Evolutionary conservation across 2,329 filamentous ascomycete genomes (phyloP), one percentile per base, ranked within the genome.

Genomic region (Eutypa lata): DNA sequence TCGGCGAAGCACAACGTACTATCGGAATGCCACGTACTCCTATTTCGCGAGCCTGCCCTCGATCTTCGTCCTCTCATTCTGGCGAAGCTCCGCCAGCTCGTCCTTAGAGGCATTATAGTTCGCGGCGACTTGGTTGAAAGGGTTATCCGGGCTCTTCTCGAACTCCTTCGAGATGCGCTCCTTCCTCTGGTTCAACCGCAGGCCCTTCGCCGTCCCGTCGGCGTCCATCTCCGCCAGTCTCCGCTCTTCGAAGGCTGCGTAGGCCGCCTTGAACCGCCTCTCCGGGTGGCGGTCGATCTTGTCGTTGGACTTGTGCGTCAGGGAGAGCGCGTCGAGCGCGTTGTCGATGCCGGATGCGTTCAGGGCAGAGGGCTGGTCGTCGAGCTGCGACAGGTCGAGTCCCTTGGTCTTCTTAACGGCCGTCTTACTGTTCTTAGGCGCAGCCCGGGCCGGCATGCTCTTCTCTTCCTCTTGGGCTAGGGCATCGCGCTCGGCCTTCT

Each of bases 331-430:
- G 64, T 97, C 92, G 48, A 97, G 83, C 0, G 91, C 91, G 65
- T 97, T 93, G 70, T 97, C 92, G 71, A 99, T 96, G 65, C 91
- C 91, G 0, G 88, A 81, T 3, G 91, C 92, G 69, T 88, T 92
- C 64, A 97, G 80, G 0, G 89, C 73, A 0, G 78, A 62, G 10
- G 84, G 71, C 14, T 72, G 77, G 63, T 94, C 48, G 33, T 48
- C 89, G 59, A 96, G 86, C 68, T 89, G 86, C 18, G 80, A 82
- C 40, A 93, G 81, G 65, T 92, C 89, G 37, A 93, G 80, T 22
- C 89, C 89, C 56, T 83, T 81, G 13, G 81, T 81, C 69, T 88
- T 89, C 72, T 89, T 89, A 48, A 79, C 76, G 11, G 87, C 86
- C 6, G 79, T 74, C 72, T 90, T 89, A 53, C 80, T 73, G 61